These are phyloP conservation scores for Terana coerulea DNA, from an alignment of 768 basidiomycete species.

Conservation along the genomic window DNA sequence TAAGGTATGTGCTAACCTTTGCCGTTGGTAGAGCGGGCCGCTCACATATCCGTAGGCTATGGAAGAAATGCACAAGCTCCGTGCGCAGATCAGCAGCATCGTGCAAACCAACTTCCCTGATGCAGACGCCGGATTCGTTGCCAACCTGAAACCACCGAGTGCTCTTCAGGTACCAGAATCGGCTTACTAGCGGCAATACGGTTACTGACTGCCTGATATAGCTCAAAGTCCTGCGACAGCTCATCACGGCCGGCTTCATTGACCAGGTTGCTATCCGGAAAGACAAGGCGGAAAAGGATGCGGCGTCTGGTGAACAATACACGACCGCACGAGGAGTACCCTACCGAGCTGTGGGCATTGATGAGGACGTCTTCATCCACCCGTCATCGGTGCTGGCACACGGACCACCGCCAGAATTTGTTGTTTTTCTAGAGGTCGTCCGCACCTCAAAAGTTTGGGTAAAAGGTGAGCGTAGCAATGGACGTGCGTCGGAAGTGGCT, in stretches of 20 bases:
- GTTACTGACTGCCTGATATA: slow-evolving; percentile 28
- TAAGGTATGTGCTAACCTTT: slow-evolving; percentile 57
- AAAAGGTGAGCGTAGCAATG: slow-evolving; percentile 51
- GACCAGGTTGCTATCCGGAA: slow-evolving; percentile 93
- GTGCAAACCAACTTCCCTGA: slow-evolving; percentile 76
- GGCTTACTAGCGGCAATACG: too few species aligned
- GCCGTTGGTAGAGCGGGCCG: slow-evolving; percentile 1
- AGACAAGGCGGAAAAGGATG: slow-evolving; percentile 64
- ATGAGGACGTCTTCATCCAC: slow-evolving; percentile 61
- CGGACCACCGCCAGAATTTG: slow-evolving; percentile 59
- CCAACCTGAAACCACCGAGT: slow-evolving; percentile 71
- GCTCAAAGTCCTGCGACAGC: slow-evolving; percentile 88
- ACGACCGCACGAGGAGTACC: slow-evolving; percentile 75
- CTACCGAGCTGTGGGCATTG: slow-evolving; percentile 75
- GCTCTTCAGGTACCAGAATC: slow-evolving; percentile 76
- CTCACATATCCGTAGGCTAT: slow-evolving; percentile 62
- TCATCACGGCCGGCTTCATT: slow-evolving; percentile 86
- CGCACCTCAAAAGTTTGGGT: slow-evolving; percentile 72
- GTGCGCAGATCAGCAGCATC: slow-evolving; percentile 83
- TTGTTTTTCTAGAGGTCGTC: slow-evolving; percentile 81
- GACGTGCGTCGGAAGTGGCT: neutral
- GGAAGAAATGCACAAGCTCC: slow-evolving; percentile 97
- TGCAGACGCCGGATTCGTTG: slow-evolving; percentile 53
- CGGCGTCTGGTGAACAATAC: slow-evolving; percentile 60
- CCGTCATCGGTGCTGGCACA: neutral